Percentiles rank a stretch among this genome's conserved stretches.
phyloP scores from a whole-genome alignment of 805 yeast genomes.

The Isabelozyma rhagii region DNA sequence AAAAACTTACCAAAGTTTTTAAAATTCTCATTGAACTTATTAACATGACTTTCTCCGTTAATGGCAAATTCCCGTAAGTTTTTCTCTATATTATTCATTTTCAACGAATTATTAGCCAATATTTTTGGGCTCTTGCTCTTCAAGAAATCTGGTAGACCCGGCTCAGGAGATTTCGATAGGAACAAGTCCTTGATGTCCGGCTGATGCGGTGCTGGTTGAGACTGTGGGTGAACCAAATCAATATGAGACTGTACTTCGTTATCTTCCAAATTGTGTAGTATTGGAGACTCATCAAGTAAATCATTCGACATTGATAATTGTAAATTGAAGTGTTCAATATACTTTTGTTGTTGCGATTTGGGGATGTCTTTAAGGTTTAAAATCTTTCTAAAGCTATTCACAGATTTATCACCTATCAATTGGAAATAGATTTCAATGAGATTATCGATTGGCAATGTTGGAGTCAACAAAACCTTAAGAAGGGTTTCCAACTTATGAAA shows the following conservation, averaged over 20 bases:
- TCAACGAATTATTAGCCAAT: conserved; percentile 17
- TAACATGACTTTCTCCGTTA: conserved; percentile 58
- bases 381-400: conserved; percentile 61
- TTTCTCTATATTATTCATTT: conserved; percentile 44
- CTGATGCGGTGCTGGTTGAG: background rate
- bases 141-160: background rate
- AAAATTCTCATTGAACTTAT: conserved; percentile 63
- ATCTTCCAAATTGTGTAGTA: conserved; percentile 30
- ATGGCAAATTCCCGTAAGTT: conserved; percentile 44
- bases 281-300: conserved; percentile 25
- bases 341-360: conserved; percentile 21
- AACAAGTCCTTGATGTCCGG: conserved; percentile 1
- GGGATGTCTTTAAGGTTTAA: conserved; percentile 60
- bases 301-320: conserved; percentile 26
- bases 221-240: background rate
- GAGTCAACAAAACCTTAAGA: conserved; percentile 65
- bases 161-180: background rate
- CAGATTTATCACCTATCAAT: conserved; percentile 61
- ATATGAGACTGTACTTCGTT: conserved; percentile 9
- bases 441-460: conserved; percentile 56
- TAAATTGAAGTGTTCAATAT: conserved; percentile 34
- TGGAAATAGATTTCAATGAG: conserved; percentile 64
- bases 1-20: conserved; percentile 57
- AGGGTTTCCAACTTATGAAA: conserved; percentile 52
- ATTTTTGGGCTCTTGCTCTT: conserved; percentile 6